Conservation (phyloP, 192 early-diverging fungal genomes). For the Coemansia sp. region DNA sequence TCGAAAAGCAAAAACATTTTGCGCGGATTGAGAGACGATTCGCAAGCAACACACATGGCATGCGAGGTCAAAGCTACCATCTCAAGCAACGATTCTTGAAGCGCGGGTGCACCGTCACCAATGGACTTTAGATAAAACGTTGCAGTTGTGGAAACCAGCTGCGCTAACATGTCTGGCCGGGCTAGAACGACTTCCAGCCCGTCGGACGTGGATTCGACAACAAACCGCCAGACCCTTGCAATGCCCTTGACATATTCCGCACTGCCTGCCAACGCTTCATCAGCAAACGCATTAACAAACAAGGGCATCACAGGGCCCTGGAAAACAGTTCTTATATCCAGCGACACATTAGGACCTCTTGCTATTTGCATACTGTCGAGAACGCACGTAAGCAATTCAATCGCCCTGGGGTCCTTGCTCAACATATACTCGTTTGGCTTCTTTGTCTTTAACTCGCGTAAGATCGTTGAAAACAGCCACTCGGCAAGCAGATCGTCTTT, state of each 20-base stretch:
- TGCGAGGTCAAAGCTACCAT: conserved; percentile 13
- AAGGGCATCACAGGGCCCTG: conserved; percentile 31
- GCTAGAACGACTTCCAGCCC: conserved; percentile 31
- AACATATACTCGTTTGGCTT: conserved; percentile 14
- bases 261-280: background rate
- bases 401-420: conserved; percentile 21
- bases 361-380: conserved; percentile 28
- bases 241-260: conserved; percentile 16
- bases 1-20: conserved; percentile 33
- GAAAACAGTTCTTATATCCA: conserved; percentile 32
- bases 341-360: background rate
- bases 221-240: conserved; percentile 29
- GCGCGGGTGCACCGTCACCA: background rate
- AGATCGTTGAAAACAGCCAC: conserved; percentile 47
- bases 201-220: conserved; percentile 21
- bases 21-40: conserved; percentile 35
- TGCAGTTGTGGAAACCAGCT: conserved; percentile 12
- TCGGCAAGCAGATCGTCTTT: conserved; percentile 43
- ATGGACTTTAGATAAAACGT: conserved; percentile 10
- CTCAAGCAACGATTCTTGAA: conserved; percentile 11
- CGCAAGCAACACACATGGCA: conserved; percentile 36
- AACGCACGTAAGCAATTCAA: conserved; percentile 18
- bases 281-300: conserved; percentile 31
- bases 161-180: conserved; percentile 33
- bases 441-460: conserved; percentile 39